Evolutionary conservation across 148 eudicot species (phyloP).

Genomic region (Limonium bicolor): DNA sequence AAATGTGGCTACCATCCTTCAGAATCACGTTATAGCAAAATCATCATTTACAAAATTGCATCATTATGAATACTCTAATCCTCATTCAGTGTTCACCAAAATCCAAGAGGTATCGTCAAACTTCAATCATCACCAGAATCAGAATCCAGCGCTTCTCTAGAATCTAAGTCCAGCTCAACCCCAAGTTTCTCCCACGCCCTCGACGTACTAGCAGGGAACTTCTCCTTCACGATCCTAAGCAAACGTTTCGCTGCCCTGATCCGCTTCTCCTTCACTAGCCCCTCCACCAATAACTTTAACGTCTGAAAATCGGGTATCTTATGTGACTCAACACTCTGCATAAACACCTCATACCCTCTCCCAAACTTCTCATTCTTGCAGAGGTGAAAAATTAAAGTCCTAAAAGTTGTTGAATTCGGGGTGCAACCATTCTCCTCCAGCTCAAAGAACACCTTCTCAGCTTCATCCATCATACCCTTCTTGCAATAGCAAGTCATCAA

Average conservation of each 20-base stretch:
- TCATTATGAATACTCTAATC: too few relatives aligned
- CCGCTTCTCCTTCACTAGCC: slow-evolving; percentile 34
- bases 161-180: too few relatives aligned
- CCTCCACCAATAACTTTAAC: slow-evolving; percentile 51
- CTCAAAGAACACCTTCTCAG: slow-evolving; percentile 38
- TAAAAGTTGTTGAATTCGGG: slow-evolving; percentile 62
- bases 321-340: slow-evolving; percentile 42
- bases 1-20: too few relatives aligned
- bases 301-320: slow-evolving; percentile 75
- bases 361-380: slow-evolving; percentile 42
- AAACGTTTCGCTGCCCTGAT: slow-evolving; percentile 40
- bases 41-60: too few relatives aligned
- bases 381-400: slow-evolving; percentile 43
- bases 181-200: slow-evolving; percentile 49
- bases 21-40: too few relatives aligned
- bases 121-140: too few relatives aligned
- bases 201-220: slow-evolving; percentile 45
- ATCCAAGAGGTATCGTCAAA: too few relatives aligned
- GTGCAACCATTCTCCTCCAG: slow-evolving; percentile 34
- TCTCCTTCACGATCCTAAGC: slow-evolving; percentile 63
- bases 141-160: too few relatives aligned
- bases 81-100: too few relatives aligned
- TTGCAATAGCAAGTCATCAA: slow-evolving; percentile 59
- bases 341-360: slow-evolving; percentile 57
- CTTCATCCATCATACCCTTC: slow-evolving; percentile 57